Conservation (phyloP, 192 early-diverging fungal species). For the Coemansia sp. region DNA sequence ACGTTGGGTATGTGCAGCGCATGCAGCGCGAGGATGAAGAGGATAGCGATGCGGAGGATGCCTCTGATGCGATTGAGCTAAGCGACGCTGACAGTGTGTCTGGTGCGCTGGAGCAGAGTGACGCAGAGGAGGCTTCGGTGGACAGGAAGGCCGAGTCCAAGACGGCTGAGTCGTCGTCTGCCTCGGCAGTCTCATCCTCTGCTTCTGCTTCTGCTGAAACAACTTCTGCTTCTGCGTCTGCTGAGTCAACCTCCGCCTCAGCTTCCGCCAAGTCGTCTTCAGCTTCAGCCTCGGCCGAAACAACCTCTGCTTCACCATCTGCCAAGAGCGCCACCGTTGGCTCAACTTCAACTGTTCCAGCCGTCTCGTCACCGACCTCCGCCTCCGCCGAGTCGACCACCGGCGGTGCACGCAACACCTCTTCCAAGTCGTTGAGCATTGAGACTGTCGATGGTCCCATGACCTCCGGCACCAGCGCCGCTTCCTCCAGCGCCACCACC, state of each 20-base stretch:
- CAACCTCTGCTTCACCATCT: constrained; percentile 5
- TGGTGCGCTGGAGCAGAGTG: not conserved
- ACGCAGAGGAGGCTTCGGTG: not conserved
- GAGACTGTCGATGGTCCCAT: constrained; percentile 23
- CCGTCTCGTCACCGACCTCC: not conserved
- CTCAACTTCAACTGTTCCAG: not conserved
- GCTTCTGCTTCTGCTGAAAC: constrained; percentile 2
- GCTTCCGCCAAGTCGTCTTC: not conserved
- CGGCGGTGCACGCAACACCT: constrained; percentile 7
- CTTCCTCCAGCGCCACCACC: constrained; percentile 4
- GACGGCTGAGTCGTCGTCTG: constrained; percentile 7
- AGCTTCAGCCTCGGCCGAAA: constrained; percentile 11
- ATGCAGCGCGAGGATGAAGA: constrained; percentile 19
- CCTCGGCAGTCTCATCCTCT: no score
- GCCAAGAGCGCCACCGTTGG: constrained; percentile 7
- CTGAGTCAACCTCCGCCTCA: constrained; percentile 13
- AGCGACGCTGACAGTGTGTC: not conserved
- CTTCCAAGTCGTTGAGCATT: constrained; percentile 33
- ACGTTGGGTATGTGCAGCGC: constrained; percentile 19
- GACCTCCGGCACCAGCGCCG: not conserved
- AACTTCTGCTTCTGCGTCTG: constrained; percentile 5
- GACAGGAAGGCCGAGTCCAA: not conserved
- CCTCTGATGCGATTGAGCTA: not conserved
- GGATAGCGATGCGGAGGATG: constrained; percentile 18
- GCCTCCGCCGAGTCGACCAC: constrained; percentile 15